These are phyloP conservation scores for Cytospora leucostoma DNA, from an alignment of 2,329 filamentous ascomycete species.

Conservation along the genomic window DNA sequence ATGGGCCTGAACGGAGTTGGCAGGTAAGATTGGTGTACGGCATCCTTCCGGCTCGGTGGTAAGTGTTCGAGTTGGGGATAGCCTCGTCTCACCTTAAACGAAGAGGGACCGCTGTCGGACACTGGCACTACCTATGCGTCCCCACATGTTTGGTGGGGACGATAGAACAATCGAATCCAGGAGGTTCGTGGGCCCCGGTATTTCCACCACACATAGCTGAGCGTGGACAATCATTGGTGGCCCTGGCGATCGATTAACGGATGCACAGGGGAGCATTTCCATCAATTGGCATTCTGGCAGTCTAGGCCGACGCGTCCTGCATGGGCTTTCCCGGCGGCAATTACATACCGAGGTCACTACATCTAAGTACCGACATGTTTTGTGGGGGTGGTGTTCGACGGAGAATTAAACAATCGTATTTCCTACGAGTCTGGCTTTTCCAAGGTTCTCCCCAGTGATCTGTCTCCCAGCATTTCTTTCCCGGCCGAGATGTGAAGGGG, in stretches of 20 bases:
- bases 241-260: not conserved
- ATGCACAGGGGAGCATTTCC: not conserved
- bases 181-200: conserved; percentile 7
- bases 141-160: not conserved
- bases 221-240: conserved; percentile 2
- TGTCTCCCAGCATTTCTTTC: no score
- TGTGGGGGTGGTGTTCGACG: no score
- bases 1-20: not conserved
- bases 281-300: not conserved
- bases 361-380: no score
- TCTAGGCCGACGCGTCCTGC: not conserved
- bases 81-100: conserved; percentile 13
- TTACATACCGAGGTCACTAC: no score
- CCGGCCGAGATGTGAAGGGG: no score
- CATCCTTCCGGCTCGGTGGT: not conserved
- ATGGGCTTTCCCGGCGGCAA: no score
- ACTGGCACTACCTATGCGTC: not conserved
- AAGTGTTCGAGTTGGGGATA: conserved; percentile 14
- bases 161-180: not conserved
- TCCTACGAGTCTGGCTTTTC: no score
- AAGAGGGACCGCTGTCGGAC: not conserved
- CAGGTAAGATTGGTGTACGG: not conserved
- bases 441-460: no score
- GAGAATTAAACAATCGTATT: no score
- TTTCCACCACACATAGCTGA: conserved; percentile 13